phyloP scores from a whole-genome alignment of 2,329 filamentous ascomycete species.

The Didymella sp. region DNA sequence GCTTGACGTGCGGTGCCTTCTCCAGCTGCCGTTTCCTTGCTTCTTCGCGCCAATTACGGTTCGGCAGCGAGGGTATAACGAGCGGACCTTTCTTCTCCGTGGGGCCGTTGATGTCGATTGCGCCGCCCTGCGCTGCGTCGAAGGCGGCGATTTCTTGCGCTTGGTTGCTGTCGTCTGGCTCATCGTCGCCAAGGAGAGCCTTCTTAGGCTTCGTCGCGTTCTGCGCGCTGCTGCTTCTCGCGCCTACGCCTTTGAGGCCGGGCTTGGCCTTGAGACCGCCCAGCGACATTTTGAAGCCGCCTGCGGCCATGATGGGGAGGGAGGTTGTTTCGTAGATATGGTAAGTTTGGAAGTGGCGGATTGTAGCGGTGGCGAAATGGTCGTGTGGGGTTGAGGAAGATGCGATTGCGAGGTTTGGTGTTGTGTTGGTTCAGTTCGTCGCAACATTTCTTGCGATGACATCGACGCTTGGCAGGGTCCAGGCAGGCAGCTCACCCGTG shows the following conservation, averaged over 20 bases:
- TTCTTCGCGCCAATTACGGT: constrained; percentile 69
- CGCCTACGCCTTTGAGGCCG: constrained; percentile 26
- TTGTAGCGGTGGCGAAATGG: too few species aligned
- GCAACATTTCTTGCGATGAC: constrained; percentile 17
- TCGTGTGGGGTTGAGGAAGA: background rate
- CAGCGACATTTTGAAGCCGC: constrained; percentile 49
- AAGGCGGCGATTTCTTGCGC: constrained; percentile 61
- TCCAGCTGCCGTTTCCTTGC: constrained; percentile 61
- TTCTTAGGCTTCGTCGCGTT: constrained; percentile 38
- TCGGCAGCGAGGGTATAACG: constrained; percentile 65
- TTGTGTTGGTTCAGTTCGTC: background rate
- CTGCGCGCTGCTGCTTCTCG: constrained; percentile 10
- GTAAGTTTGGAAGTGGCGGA: background rate
- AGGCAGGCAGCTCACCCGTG: constrained; percentile 6
- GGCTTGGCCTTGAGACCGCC: constrained; percentile 38
- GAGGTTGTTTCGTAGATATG: background rate
- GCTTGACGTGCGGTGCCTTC: constrained; percentile 62
- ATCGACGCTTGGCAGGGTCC: constrained; percentile 20
- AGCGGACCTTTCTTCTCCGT: constrained; percentile 55
- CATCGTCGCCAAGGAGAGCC: constrained; percentile 42
- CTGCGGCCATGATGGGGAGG: constrained; percentile 45
- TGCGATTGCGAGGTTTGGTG: background rate
- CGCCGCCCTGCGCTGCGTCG: constrained; percentile 60
- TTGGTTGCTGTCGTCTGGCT: constrained; percentile 36
- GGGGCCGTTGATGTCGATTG: constrained; percentile 48